These are phyloP conservation scores for Leccinum angustisporum DNA, from an alignment of 1,284 basidiomycete species.

Conservation along the genomic window DNA sequence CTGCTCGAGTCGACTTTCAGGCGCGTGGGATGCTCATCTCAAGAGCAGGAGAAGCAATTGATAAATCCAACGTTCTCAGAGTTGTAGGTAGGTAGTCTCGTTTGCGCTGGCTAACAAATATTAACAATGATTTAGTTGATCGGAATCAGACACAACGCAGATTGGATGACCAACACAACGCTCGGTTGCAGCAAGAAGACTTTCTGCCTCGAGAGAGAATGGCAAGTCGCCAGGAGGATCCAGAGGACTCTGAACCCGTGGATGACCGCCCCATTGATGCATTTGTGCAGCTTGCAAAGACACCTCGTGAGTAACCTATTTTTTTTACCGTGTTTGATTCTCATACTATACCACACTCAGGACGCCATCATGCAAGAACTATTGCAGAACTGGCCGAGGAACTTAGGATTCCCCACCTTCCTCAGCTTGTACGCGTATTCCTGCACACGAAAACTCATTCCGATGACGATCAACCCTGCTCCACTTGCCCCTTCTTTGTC, in stretches of 20 bases:
- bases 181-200: neutral
- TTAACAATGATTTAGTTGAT: neutral
- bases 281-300: neutral
- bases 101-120: neutral
- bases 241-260: neutral
- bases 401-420: neutral
- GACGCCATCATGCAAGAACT: neutral
- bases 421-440: constrained; percentile 12
- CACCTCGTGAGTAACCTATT: neutral
- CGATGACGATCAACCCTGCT: neutral
- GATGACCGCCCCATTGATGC: neutral
- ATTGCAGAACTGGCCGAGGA: neutral
- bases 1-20: neutral
- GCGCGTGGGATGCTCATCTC: neutral
- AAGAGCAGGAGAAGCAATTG: neutral
- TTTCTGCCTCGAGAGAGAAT: neutral
- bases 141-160: neutral
- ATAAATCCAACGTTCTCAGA: no score
- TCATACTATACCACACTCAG: neutral
- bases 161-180: neutral
- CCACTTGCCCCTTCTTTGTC: neutral
- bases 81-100: neutral
- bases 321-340: neutral
- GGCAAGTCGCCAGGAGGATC: neutral
- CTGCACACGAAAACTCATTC: constrained; percentile 19